Conservation (phyloP, 352 stramenopile species). For the Phytopythium helicoides region DNA sequence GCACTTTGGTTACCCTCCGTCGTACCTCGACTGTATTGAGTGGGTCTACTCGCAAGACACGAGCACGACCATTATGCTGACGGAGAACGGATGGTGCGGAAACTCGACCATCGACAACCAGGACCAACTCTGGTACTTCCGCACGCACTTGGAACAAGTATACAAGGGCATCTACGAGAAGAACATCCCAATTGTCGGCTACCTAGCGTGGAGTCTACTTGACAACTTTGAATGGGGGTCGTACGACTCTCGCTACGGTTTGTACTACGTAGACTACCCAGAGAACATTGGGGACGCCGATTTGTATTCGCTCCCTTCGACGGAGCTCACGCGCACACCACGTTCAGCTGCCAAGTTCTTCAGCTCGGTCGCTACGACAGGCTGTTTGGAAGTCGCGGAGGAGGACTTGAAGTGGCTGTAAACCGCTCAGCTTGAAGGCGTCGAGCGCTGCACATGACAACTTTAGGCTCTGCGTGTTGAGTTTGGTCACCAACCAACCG, state of each 20-base stretch:
- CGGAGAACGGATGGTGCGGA: slow-evolving; percentile 67
- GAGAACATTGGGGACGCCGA: slow-evolving; percentile 26
- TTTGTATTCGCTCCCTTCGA: slow-evolving; percentile 15
- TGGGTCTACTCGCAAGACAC: slow-evolving; percentile 46
- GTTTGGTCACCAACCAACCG: too few species aligned
- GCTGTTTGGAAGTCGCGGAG: slow-evolving; percentile 17
- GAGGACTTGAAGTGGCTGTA: slow-evolving; percentile 25
- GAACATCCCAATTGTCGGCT: slow-evolving; percentile 72
- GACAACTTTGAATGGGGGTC: slow-evolving; percentile 31
- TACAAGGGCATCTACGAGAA: slow-evolving; percentile 42
- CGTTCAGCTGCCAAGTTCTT: slow-evolving; percentile 42
- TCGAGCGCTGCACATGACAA: too few species aligned
- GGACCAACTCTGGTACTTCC: slow-evolving; percentile 60
- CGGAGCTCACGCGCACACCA: slow-evolving; percentile 34
- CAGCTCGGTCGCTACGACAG: slow-evolving; percentile 13
- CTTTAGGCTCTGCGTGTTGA: too few species aligned
- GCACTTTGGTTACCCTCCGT: slow-evolving; percentile 40
- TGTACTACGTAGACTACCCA: slow-evolving; percentile 63
- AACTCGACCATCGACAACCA: slow-evolving; percentile 55
- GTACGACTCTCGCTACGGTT: slow-evolving; percentile 43
- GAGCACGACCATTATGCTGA: slow-evolving; percentile 43
- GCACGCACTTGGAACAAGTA: slow-evolving; percentile 47
- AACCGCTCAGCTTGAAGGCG: too few species aligned
- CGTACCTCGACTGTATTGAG: slow-evolving; percentile 43
- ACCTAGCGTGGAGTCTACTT: slow-evolving; percentile 86